Evolutionary conservation across 192 early-diverging fungal species (phyloP), one percentile per base, ranked within the genome.

Genomic region (Backusella macrospora): DNA sequence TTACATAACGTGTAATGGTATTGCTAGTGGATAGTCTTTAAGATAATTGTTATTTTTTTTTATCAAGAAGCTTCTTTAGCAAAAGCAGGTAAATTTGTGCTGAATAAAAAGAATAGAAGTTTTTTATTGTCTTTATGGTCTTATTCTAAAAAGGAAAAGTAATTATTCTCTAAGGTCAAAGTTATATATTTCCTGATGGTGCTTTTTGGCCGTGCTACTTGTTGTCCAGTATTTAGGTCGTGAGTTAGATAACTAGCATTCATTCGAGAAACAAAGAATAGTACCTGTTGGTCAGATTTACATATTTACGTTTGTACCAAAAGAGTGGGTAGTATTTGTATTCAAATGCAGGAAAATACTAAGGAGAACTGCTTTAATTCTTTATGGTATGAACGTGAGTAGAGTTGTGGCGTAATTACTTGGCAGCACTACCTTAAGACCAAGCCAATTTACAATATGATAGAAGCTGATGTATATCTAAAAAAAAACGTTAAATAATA

Each of bases 141-240:
- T 49, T 49, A 49, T 49, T 49, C 48, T 18, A 49, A 49, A 49
- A 49, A 49, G 48, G 48, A 49, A 49, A 49, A 49, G n/a, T 49
- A 49, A n/a, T 49, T 16, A 49, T 49, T 49, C 48, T 49, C 48
- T 49, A 49, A 49, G 48, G 48, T 49, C 48, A 49, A 49, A 49
- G 48, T 49, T 49, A 49, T 49, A 49, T 49, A 49, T 49, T 49
- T 49, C 48, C 48, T 49, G 48, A 49, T 49, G 48, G n/a, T 49
- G 48, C 48, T 49, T 49, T 49, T 49, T 49, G 15, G 48, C 48
- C 48, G 48, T 49, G 48, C 48, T 49, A 49, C 48, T 49, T 49
- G 48, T 49, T 49, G 48, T 49, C 48, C n/a, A 49, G 48, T 49
- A 49, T 49, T 49, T 49, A 49, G 48, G 48, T 49, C 48, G 48